A percentile compares a stretch with the other conserved stretches of the same genome.
Evolutionary conservation across 1,139 yeast genomes (phyloP).

Genomic region (Yamadazyma blattariae): DNA sequence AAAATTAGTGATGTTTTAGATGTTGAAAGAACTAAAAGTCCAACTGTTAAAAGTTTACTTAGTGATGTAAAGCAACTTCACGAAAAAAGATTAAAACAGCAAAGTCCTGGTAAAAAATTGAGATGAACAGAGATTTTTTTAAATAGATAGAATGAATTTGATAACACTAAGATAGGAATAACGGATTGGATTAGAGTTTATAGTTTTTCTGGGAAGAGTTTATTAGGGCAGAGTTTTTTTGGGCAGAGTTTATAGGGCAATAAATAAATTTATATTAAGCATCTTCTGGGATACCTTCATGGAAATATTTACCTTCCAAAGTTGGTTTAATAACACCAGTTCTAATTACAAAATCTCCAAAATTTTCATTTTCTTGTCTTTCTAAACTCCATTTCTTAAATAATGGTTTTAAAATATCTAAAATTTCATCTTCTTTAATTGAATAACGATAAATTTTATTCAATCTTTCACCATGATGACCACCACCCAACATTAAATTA

Average conservation of each 20-base stretch:
- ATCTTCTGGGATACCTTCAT: constrained; percentile 87
- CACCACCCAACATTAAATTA: constrained; percentile 95
- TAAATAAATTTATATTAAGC: constrained; percentile 30
- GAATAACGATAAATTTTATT: constrained; percentile 89
- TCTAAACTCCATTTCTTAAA: constrained; percentile 94
- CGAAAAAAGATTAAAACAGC: neutral
- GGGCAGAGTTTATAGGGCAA: neutral
- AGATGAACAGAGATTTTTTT: neutral
- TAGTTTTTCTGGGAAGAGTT: neutral
- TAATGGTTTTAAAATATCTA: constrained; percentile 73
- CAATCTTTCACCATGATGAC: constrained; percentile 89
- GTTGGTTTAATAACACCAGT: constrained; percentile 86
- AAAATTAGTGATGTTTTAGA: constrained; percentile 36
- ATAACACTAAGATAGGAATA: too few species aligned
- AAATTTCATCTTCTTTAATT: constrained; percentile 85
- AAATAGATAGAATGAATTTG: neutral
- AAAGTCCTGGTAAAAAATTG: neutral
- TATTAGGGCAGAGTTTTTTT: too few species aligned
- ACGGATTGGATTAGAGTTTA: too few species aligned
- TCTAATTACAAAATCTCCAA: constrained; percentile 91
- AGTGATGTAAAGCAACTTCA: constrained; percentile 21
- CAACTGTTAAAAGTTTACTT: constrained; percentile 26
- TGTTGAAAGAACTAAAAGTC: constrained; percentile 41
- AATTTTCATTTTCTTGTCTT: constrained; percentile 87
- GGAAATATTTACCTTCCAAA: constrained; percentile 88